Base-by-base conservation (phyloP, 352 stramenopile genomes). In the Globisporangium okanoganense region DNA sequence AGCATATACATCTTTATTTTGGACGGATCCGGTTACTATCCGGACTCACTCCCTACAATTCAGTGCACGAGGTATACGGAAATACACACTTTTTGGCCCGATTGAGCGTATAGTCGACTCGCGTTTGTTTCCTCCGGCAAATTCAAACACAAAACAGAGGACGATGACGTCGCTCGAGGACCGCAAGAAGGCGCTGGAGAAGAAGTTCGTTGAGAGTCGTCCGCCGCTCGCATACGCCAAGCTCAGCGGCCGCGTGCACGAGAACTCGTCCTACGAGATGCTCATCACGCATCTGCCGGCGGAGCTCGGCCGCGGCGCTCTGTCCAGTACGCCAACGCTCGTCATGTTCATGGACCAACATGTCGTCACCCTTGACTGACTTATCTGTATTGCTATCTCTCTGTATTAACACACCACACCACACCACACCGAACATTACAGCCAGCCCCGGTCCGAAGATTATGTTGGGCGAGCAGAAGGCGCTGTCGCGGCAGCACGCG, bases 201-300 rank as follows among this genome's bases (percentile, higher is more conserved):
- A 82, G 59, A 82, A 86, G 63, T 93, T 92, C 60, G 65, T 83
- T 43, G 80, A 88, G 69, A 84, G 76, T 44, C 85, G 85, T 8
- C 85, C 85, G 54, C 79, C 85, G 41, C 75, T 94, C 51, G 85
- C 85, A 54, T 94, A 90, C 58, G 85, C 85, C 51, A 93, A 93
- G 65, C 70, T 94, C 9, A 72, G 60, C 25, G 85, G 85, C 2
- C 78, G 76, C 24, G 59, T 91, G 22, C 61, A 74, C 14, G 85
- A 88, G 13, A 77, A 91, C 55, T 52, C 68, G 56, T 69, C 76
- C 27, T 92, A 92, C 36, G 83, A 94, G 56, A 85, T 83, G 69
- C 71, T 93, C 20, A 62, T 94, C 44, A 94, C 85, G 50, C 79
- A 90, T 45, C 61, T 94, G 56, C 85, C 85, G 7, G 78, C 76